Percentiles rank a stretch among this genome's conserved stretches.
Conservation (phyloP, 2,329 filamentous ascomycete genomes). For the Aspergillus alliaceus region DNA sequence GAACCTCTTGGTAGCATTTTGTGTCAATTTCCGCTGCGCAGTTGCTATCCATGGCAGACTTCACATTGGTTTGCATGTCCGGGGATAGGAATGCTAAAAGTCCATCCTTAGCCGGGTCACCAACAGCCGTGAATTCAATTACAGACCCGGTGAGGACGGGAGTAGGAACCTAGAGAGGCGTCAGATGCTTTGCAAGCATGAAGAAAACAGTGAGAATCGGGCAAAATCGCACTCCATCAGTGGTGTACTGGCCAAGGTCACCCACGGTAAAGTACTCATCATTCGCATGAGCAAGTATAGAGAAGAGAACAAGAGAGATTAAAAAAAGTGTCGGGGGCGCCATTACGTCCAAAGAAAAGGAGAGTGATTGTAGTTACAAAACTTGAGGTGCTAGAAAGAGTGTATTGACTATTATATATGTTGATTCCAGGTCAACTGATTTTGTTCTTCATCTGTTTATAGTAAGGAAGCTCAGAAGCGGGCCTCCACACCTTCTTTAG, state of each 20-base stretch:
- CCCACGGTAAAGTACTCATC: conserved; percentile 5
- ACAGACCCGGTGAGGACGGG: background rate
- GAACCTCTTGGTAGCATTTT: too few relatives aligned
- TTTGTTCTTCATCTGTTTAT: too few relatives aligned
- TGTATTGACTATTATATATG: background rate
- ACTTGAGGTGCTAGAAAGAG: background rate
- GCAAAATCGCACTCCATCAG: background rate
- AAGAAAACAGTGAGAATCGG: background rate
- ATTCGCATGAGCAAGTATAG: background rate
- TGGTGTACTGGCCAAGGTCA: conserved; percentile 4
- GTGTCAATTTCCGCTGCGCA: too few relatives aligned
- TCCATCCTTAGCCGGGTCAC: background rate
- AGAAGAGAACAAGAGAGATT: background rate
- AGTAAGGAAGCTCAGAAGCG: too few relatives aligned
- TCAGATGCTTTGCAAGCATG: background rate
- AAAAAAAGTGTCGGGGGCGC: background rate
- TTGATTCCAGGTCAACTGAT: too few relatives aligned
- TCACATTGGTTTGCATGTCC: too few relatives aligned
- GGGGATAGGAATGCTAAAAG: too few relatives aligned
- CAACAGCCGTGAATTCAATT: background rate
- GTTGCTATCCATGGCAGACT: too few relatives aligned
- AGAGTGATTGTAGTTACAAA: background rate
- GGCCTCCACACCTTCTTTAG: too few relatives aligned
- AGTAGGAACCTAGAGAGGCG: background rate
- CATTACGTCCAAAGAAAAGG: background rate